Conservation (phyloP, 2,329 filamentous ascomycete genomes). For the Fonsecaea multimorphosa region DNA sequence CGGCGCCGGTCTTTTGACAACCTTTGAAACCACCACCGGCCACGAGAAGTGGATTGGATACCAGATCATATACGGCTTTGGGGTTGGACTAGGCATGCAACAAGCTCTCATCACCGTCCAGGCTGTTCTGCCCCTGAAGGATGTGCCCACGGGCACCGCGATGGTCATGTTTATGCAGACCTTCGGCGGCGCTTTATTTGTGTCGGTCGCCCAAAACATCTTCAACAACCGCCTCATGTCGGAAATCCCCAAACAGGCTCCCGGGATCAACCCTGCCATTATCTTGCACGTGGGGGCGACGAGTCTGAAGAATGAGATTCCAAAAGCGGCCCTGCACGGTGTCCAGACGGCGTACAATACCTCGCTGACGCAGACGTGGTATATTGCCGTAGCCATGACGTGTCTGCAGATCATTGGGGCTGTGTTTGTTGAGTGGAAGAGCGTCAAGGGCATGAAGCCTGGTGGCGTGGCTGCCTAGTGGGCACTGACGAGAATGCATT, state of each 20-base stretch:
- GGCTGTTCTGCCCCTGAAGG: constrained; percentile 44
- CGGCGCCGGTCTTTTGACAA: constrained; percentile 52
- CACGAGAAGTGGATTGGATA: constrained; percentile 50
- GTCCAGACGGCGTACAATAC: constrained; percentile 48
- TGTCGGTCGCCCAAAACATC: constrained; percentile 59
- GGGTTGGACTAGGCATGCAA: constrained; percentile 48
- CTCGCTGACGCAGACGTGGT: constrained; percentile 48
- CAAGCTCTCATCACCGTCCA: constrained; percentile 52
- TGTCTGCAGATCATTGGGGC: constrained; percentile 45
- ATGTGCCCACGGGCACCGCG: constrained; percentile 51
- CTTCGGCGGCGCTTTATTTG: constrained; percentile 56
- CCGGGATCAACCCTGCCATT: constrained; percentile 40
- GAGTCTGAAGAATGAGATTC: constrained; percentile 43
- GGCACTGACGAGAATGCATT: not conserved
- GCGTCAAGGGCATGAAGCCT: constrained; percentile 45
- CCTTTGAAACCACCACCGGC: constrained; percentile 44
- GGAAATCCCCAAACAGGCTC: constrained; percentile 47
- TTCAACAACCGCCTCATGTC: constrained; percentile 58
- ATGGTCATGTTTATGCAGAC: constrained; percentile 50
- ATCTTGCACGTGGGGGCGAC: constrained; percentile 49
- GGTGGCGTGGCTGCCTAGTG: constrained; percentile 35
- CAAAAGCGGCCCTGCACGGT: constrained; percentile 39
- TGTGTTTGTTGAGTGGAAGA: constrained; percentile 50
- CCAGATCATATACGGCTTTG: constrained; percentile 46
- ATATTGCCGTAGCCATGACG: constrained; percentile 48